Percentiles rank a stretch among this genome's conserved stretches.
Conservation (phyloP, 495 filamentous ascomycete genomes). For the Aspergillus sclerotiicarbonarius region DNA sequence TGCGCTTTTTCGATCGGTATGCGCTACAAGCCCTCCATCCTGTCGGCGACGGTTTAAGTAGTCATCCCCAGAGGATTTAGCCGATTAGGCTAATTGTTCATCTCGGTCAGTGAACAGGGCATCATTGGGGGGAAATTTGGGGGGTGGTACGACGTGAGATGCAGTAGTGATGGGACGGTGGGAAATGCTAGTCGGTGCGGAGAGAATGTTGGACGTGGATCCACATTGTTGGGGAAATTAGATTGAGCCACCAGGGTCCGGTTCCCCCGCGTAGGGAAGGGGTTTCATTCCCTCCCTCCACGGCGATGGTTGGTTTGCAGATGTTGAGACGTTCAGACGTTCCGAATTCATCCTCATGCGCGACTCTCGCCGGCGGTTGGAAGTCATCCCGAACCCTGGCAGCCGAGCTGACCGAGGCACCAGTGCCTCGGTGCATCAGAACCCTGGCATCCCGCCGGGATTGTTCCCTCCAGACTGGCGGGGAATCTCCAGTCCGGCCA, state of each 20-base stretch:
- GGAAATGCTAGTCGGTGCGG: not conserved
- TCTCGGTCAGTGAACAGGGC: not conserved
- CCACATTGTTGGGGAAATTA: not conserved
- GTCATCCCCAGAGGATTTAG: not conserved
- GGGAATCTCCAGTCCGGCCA: not conserved
- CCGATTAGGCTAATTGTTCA: slow-evolving; percentile 2
- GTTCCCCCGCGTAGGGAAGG: too few relatives aligned
- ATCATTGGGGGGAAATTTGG: not conserved
- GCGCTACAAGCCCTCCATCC: too few relatives aligned
- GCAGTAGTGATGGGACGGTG: not conserved
- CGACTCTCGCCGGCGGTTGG: too few relatives aligned
- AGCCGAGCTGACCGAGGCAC: too few relatives aligned
- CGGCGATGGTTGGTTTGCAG: too few relatives aligned
- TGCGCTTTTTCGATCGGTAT: too few relatives aligned
- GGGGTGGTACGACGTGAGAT: not conserved
- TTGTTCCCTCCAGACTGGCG: not conserved
- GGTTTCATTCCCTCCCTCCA: too few relatives aligned
- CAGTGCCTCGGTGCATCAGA: too few relatives aligned
- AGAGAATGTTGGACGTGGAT: not conserved
- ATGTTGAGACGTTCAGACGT: too few relatives aligned
- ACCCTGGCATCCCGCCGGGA: not conserved
- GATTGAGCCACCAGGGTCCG: too few relatives aligned
- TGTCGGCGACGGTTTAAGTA: not conserved
- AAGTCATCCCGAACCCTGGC: too few relatives aligned
- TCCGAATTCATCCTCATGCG: too few relatives aligned